Base-by-base conservation (phyloP, 1,139 yeast species). In the Scheffersomyces quercinus region DNA sequence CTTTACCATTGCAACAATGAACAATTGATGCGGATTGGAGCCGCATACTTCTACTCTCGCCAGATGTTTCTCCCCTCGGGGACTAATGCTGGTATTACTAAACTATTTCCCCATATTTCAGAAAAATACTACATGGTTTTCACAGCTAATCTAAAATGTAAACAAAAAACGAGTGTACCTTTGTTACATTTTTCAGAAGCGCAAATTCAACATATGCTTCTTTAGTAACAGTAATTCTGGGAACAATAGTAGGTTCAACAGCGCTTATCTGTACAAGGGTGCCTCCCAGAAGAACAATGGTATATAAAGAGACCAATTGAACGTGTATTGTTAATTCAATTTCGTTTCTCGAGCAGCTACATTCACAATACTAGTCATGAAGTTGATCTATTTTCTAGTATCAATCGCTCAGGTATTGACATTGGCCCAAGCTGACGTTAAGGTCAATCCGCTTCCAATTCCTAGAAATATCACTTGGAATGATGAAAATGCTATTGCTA, bases 361-460 rank as follows among this genome's bases (percentile, higher is more conserved):
- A 20, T 5, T 20, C 26, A 20, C 26, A 20, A 20, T 8, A 20
- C 26, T 5, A 20, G 26, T 20, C 26, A 31, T 31, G 35, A 31
- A 31, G 24, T 31, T 31, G 20, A 3, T 20, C 20, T 14, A n/a
- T 20, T 6, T 31, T 15, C n/a, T 14, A 20, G 35, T 31, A 5
- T 9, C n/a, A 5, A 3, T 31, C 24, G 35, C 35, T 5, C 35
- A 15, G 20, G n/a, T 31, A 24, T 31, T 31, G 35, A 13, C 35
- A 14, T 31, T 31, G 11, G n/a, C 35, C 11, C 20, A 14, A 20
- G 55, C 58, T 5, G 26, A 6, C 8, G 52, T 50, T 15, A 46
- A 44, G n/a, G 59, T 53, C 4, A 54, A 58, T 40, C 61, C 61
- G 28, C 44, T 60, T 20, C 65, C 65, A 2, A 51, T 54, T 29